Percentiles rank a stretch among this genome's conserved stretches.
These are phyloP conservation scores for Lophiotrema nucula DNA, from an alignment of 495 filamentous ascomycete genomes.

Conservation along the genomic window DNA sequence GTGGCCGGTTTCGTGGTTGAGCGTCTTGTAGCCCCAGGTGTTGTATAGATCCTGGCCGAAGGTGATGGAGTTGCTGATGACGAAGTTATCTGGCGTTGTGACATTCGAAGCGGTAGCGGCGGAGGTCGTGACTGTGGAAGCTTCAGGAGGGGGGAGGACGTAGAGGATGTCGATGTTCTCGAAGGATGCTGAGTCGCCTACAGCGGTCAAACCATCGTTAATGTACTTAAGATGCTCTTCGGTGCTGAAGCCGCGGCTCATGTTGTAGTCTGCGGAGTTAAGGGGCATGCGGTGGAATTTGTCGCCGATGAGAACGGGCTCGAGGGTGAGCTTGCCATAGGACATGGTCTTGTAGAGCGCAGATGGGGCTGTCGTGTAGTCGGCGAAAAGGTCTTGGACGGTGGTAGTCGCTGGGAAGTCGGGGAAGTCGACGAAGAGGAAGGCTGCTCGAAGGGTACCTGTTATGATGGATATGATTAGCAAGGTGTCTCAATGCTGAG, in stretches of 20 bases:
- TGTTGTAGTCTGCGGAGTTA: constrained; percentile 5
- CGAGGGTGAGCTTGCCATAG: constrained; percentile 23
- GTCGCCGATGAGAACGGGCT: constrained; percentile 12
- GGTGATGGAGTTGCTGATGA: constrained; percentile 6
- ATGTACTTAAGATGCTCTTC: constrained; percentile 15
- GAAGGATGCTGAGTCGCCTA: constrained; percentile 5
- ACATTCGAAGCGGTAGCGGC: neutral
- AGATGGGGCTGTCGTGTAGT: neutral
- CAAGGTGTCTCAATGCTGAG: too few relatives aligned
- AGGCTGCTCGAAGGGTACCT: constrained; percentile 11
- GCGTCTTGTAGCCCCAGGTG: constrained; percentile 13
- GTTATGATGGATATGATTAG: too few relatives aligned
- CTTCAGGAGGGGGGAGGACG: constrained; percentile 7
- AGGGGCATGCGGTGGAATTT: constrained; percentile 18
- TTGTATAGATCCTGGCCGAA: constrained; percentile 16
- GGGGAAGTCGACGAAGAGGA: constrained; percentile 21
- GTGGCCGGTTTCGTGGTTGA: constrained; percentile 22
- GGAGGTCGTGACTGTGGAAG: constrained; percentile 1
- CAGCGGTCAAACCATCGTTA: constrained; percentile 14
- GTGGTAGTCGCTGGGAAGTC: constrained; percentile 10
- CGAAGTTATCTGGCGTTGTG: constrained; percentile 4
- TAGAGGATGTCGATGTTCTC: constrained; percentile 11
- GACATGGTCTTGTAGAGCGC: constrained; percentile 19
- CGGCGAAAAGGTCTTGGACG: constrained; percentile 7
- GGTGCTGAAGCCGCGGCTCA: constrained; percentile 9